Evolutionary conservation across 176 grass and related monocot genomes (phyloP).

Genomic region (Dactylis glomerata): DNA sequence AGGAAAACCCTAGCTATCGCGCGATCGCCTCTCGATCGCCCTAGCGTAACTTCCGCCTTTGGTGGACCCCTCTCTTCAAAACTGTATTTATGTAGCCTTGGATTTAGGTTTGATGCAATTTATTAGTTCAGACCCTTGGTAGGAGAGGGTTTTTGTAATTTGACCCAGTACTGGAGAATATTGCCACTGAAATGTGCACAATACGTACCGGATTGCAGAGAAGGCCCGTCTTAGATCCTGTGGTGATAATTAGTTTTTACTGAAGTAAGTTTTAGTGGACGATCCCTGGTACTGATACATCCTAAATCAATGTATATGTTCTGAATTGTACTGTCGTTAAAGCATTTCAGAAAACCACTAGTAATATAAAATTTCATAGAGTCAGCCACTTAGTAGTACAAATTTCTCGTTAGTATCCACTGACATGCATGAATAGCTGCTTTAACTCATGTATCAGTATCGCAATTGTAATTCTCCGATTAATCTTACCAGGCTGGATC

Average conservation of each 20-base stretch:
- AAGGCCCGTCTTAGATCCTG: not conserved
- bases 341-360: not conserved
- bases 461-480: not conserved
- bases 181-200: not conserved
- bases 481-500: slow-evolving; percentile 11
- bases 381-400: too few species aligned
- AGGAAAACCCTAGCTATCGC: too few species aligned
- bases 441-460: too few species aligned
- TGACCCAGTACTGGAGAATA: not conserved
- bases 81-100: too few species aligned
- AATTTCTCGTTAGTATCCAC: too few species aligned
- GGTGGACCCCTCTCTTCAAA: too few species aligned
- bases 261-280: not conserved
- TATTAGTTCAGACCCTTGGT: not conserved
- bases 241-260: not conserved
- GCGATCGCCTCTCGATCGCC: too few species aligned
- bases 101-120: not conserved
- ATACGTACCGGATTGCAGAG: not conserved
- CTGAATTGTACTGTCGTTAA: not conserved
- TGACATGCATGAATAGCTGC: too few species aligned
- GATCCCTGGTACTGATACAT: not conserved
- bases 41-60: too few species aligned
- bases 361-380: too few species aligned
- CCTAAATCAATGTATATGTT: not conserved
- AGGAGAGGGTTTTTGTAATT: not conserved